Percentiles rank a stretch among this genome's conserved stretches.
Evolutionary conservation across 805 yeast genomes (phyloP).

Genomic region (Lachancea sp.): DNA sequence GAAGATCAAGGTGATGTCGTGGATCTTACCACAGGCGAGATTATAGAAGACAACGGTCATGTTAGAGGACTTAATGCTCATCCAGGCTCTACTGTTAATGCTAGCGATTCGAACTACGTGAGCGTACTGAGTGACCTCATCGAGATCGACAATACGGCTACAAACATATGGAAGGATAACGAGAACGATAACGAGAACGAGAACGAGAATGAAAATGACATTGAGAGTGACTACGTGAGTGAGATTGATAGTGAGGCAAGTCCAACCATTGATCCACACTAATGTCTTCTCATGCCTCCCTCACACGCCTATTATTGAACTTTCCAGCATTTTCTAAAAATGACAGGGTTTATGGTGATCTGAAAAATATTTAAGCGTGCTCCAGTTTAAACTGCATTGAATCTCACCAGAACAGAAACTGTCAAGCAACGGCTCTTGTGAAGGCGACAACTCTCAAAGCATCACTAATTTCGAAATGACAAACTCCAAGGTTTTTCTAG

Average conservation of each 20-base stretch:
- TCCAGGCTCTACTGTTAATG: conserved; percentile 9
- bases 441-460: background rate
- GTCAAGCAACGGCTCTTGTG: too few relatives aligned
- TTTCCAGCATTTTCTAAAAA: conserved; percentile 3
- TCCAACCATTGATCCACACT: background rate
- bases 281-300: background rate
- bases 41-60: conserved; percentile 66
- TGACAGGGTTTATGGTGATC: background rate
- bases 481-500: conserved; percentile 62
- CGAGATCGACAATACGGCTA: conserved; percentile 11
- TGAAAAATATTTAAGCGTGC: conserved; percentile 3
- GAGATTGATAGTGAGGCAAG: background rate
- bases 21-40: conserved; percentile 59
- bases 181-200: conserved; percentile 3
- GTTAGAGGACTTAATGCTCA: conserved; percentile 38
- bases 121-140: conserved; percentile 22
- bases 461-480: conserved; percentile 9
- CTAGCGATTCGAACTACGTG: conserved; percentile 13
- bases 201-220: background rate
- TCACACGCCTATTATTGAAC: background rate
- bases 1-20: conserved; percentile 54
- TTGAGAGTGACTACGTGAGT: background rate
- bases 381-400: too few relatives aligned
- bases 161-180: conserved; percentile 8
- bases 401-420: too few relatives aligned